Evolutionary conservation across 2,329 filamentous ascomycete genomes (phyloP), one percentile per base, ranked within the genome.

Genomic region (Calonectria multiphialidica): DNA sequence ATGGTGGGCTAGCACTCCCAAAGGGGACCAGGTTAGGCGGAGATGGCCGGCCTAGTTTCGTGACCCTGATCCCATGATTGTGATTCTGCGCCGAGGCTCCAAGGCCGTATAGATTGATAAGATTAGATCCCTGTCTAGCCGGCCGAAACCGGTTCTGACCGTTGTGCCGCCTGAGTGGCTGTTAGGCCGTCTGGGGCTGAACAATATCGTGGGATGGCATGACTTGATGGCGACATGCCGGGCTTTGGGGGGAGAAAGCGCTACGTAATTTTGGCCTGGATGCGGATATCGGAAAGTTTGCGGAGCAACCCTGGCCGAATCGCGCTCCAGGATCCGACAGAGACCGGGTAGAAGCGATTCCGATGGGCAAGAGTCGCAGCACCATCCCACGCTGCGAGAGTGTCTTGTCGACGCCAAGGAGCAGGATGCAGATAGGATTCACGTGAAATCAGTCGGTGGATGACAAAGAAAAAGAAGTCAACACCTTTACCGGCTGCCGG

Each of bases 21-120:
- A 65, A 74, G 47, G 49, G 40, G 67, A 62, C 47, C 70, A 53
- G 61, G 44, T 45, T 44, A 61, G 71, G 64, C 74, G 76, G 76
- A 79, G 72, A 65, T 67, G 75, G 71, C 75, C 76, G 77, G 72
- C 76, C 77, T 78, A 78, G 72, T 57, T 44, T 75, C 73, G 72
- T 61, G 74, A 72, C 74, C 70, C 72, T 79, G 75, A 76, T 77
- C 78, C 78, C 74, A 78, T 80, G 77, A 80, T 81, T 78, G 78
- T 77, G 76, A 45, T 64, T 66, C 53, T 21, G 47, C 49, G 64
- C 74, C 72, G 77, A 75, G 72, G 64, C 18, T 44, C 28, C 18
- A n/a, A n/a, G 18, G 42, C 16, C 8, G 18, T n/a, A 53, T 66
- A 80, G 81, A 83, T 83, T 83, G 82, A 83, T 83, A 82, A 83